Base-by-base conservation (phyloP, 176 grass and related monocot species). In the Eleusine coracana region DNA sequence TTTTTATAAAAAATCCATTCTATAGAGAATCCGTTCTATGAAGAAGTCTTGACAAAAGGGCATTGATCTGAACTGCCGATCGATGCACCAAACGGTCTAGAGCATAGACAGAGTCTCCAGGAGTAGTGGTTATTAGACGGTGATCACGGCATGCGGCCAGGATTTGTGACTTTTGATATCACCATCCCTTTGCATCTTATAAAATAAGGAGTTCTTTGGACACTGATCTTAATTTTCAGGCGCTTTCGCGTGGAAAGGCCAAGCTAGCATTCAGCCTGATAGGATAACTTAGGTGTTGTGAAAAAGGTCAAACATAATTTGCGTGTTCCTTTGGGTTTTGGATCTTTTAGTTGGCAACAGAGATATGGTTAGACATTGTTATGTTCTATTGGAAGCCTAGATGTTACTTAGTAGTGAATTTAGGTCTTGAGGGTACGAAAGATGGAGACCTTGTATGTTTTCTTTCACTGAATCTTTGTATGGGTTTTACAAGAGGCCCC, bases 261-360 rank as follows among this genome's bases (percentile, higher is more conserved):
- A 52, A 76, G 49, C 11, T 74, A 28, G 50, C 3, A 29, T 51
- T 55, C 23, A 14, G 63, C 39, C 50, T 70, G 65, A 68, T 74
- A 46, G 77, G 59, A 25, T 46, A 80, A 56, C 18, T n/a, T 36
- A 17, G 25, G 51, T 87, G 77, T 56, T 46, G 71, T 49, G 0
- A 69, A 75, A 75, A 81, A 75, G 85, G 85, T 81, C 71, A 75
- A 81, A 74, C 61, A 87, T 49, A 48, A 46, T 52, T 82, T 70
- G 85, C 71, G 78, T 87, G 41, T 63, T 51, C 51, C 85, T 63
- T 82, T 82, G 41, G 72, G 78, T 63, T 82, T 76, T 41, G 78
- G 71, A 69, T 76, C 71, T 85, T 48, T 85, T 71, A 48, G 65
- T 36, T 77, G 65, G 39, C 50, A 20, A 1, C 13, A 42, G 60